Evolutionary conservation across 2,329 filamentous ascomycete genomes (phyloP), one percentile per base, ranked within the genome.

Genomic region (Cladosporium austrohemisphaericum): DNA sequence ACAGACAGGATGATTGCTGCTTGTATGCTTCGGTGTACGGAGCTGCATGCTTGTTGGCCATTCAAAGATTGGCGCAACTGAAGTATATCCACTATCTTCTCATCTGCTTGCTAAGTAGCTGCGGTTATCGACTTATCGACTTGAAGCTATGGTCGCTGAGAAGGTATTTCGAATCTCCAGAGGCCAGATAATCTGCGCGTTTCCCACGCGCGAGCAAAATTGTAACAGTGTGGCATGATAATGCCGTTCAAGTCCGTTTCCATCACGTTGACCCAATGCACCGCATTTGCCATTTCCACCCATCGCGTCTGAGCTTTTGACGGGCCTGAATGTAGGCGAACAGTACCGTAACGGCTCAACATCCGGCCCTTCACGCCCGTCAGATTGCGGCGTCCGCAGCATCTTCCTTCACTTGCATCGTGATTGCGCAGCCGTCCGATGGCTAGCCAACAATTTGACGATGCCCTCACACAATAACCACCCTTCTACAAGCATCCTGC

Each of bases 61-160:
- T 28, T 38, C 32, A 38, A 29, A 23, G 35, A 47, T 25, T 25
- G 11, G 28, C 46, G 19, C 36, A 41, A 32, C 38, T 49, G 28
- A 51, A 28, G 32, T 51, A 46, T 45, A 51, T 51, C 49, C 49
- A 46, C 49, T 51, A 51, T 51, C 49, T 51, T 47, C 41, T 45
- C 41, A 44, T 51, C 49, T 44, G 41, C 49, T 51, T 44, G 41
- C 35, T 51, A 38, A 49, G 36, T 47, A 47, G 44, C 52, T 51
- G 50, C 33, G 50, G 54, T 55, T 56, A 60, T 58, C 57, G 58
- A 55, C 49, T 55, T 56, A 60, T 58, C 57, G 58, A 55, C 49
- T 52, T 57, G 49, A 58, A 57, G 55, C 57, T 58, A 58, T 52
- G 43, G 33, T 37, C 29, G 44, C 44, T 38, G 44, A 37, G 25